These are phyloP conservation scores for Candida piceae DNA, from an alignment of 805 yeast genomes.

Conservation along the genomic window DNA sequence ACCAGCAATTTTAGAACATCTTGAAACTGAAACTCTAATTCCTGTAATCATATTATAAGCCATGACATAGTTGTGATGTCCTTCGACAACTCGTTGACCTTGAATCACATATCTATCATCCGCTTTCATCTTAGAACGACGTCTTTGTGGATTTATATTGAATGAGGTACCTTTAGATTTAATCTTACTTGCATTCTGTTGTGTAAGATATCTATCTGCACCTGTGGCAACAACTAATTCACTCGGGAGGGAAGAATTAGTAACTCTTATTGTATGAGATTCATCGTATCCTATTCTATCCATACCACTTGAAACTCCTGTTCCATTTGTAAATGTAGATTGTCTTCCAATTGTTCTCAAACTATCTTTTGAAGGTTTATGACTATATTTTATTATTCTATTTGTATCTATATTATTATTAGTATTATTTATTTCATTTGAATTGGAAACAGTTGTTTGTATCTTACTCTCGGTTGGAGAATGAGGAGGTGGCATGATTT, in stretches of 20 bases:
- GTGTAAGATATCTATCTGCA: conserved; percentile 15
- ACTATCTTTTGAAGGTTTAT: conserved; percentile 8
- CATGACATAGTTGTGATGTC: conserved; percentile 87
- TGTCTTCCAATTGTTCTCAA: conserved; percentile 10
- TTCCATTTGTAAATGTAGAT: conserved; percentile 7
- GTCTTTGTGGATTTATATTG: conserved; percentile 15
- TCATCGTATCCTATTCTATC: conserved; percentile 23
- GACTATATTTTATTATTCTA: neutral
- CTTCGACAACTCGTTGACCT: conserved; percentile 47
- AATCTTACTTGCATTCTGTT: conserved; percentile 11
- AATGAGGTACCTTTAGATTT: conserved; percentile 21
- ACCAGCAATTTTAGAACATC: conserved; percentile 82
- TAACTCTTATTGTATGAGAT: conserved; percentile 25
- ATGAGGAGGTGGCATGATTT: too few relatives aligned
- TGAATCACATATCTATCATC: conserved; percentile 29
- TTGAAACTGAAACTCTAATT: conserved; percentile 87
- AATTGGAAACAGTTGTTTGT: too few relatives aligned
- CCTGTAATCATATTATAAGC: conserved; percentile 98
- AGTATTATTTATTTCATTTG: neutral
- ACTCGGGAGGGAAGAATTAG: conserved; percentile 22
- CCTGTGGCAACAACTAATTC: conserved; percentile 13
- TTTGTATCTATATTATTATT: neutral
- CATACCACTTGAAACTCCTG: conserved; percentile 19
- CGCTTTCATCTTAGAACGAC: conserved; percentile 20
- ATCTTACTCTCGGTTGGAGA: too few relatives aligned